These are phyloP conservation scores for Lunularia cruciata DNA, from an alignment of 225 moss, liverwort and hornwort genomes.

Conservation along the genomic window DNA sequence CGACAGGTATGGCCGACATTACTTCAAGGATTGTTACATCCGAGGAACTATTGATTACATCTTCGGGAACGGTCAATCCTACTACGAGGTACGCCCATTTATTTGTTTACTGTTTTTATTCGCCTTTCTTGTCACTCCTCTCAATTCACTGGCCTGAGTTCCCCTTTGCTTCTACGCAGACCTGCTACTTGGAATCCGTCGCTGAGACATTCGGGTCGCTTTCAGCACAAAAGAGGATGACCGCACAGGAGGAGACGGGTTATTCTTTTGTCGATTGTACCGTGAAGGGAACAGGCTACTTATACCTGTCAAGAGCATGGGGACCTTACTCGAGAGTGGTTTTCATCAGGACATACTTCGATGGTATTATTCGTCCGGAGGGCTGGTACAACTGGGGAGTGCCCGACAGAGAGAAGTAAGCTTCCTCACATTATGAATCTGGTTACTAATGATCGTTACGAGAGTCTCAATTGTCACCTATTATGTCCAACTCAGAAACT, in stretches of 20 bases:
- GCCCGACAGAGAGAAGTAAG: conserved; percentile 30
- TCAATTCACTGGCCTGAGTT: neutral
- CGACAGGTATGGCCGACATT: conserved; percentile 66
- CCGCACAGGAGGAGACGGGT: conserved; percentile 41
- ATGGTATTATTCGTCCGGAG: conserved; percentile 6
- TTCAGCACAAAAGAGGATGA: conserved; percentile 58
- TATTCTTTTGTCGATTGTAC: conserved; percentile 59
- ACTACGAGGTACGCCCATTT: conserved; percentile 9
- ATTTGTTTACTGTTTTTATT: neutral
- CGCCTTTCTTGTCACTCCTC: neutral
- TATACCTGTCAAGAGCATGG: conserved; percentile 70
- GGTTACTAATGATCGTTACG: too few species aligned
- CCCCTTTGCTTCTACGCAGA: conserved; percentile 18
- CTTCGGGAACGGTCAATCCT: conserved; percentile 70
- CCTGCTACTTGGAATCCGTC: conserved; percentile 48
- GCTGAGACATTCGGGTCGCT: conserved; percentile 50
- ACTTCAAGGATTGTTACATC: conserved; percentile 69
- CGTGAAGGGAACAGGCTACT: conserved; percentile 51
- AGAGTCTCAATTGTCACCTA: too few species aligned
- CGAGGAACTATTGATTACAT: conserved; percentile 74
- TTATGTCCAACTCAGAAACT: too few species aligned
- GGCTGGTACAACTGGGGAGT: conserved; percentile 32
- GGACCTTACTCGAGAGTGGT: conserved; percentile 60
- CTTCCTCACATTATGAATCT: too few species aligned
- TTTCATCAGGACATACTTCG: conserved; percentile 47